These are phyloP conservation scores for Lepidopterella palustris DNA, from an alignment of 495 filamentous ascomycete genomes.

Conservation along the genomic window DNA sequence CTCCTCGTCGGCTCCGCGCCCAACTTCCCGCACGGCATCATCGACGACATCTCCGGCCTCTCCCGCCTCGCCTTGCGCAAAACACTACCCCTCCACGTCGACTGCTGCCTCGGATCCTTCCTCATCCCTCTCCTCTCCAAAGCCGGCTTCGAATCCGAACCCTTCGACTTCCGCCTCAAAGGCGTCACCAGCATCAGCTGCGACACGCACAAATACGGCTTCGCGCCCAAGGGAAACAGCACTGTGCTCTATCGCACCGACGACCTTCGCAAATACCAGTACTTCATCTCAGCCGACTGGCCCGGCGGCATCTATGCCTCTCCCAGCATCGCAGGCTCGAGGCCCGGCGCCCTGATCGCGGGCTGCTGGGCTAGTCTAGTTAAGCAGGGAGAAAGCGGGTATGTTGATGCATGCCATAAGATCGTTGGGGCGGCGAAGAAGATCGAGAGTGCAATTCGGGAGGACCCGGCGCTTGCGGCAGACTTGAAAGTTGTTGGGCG, in stretches of 20 bases:
- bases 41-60: slow-evolving; percentile 84
- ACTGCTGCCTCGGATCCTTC: slow-evolving; percentile 96
- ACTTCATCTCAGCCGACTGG: slow-evolving; percentile 95
- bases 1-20: slow-evolving; percentile 92
- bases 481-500: slow-evolving; percentile 78
- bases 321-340: slow-evolving; percentile 80
- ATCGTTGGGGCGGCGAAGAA: slow-evolving; percentile 85
- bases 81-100: slow-evolving; percentile 84
- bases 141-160: slow-evolving; percentile 78
- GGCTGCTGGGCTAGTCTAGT: slow-evolving; percentile 90
- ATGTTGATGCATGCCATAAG: slow-evolving; percentile 72
- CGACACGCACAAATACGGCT: slow-evolving; percentile 98
- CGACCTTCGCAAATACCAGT: slow-evolving; percentile 75
- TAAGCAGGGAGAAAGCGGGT: slow-evolving; percentile 81
- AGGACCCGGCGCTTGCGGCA: slow-evolving; percentile 54
- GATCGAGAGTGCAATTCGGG: slow-evolving; percentile 67
- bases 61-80: slow-evolving; percentile 75
- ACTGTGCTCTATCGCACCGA: slow-evolving; percentile 83
- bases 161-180: slow-evolving; percentile 88
- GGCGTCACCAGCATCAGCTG: slow-evolving; percentile 93
- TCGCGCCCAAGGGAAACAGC: slow-evolving; percentile 94
- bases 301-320: slow-evolving; percentile 93
- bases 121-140: slow-evolving; percentile 83
- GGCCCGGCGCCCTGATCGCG: slow-evolving; percentile 88
- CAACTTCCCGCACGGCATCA: slow-evolving; percentile 96